Base-by-base conservation (phyloP, 1,139 yeast species). In the Candida tropicalis region DNA sequence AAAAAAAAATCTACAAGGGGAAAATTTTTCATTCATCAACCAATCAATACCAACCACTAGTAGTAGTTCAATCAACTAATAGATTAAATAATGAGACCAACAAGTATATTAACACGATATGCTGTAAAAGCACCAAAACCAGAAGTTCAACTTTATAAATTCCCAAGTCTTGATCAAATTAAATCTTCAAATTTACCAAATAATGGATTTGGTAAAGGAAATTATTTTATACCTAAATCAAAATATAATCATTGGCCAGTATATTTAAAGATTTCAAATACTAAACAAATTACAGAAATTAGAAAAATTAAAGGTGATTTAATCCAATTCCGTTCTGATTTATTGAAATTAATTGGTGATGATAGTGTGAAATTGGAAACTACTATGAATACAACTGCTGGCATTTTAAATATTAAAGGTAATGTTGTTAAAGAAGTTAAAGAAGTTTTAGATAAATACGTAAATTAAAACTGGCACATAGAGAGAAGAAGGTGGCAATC, bases 201-300 rank as follows among this genome's bases (percentile, higher is more conserved):
- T 39, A 62, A 67, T 35, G 63, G 68, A 2, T 78, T 78, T 53
- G 83, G 81, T 8, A 55, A 57, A 17, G 56, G 65, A 7, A 63
- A 62, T 34, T 85, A 85, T 59, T 66, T 59, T 56, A 65, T 85
- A 27, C 63, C 69, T 33, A 81, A 84, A 60, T 73, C 87, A 9
- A 65, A 73, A 20, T 73, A 68, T 43, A 85, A 87, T 5, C 82
- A 83, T 57, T 70, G 87, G 64, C 93, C 93, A 23, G 83, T 86
- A 1, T 86, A 85, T 60, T 70, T 75, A 47, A 84, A 82, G 48
- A 59, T 73, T 45, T 77, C 70, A 65, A 75, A 79, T 44, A 77
- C 82, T 23, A 77, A 76, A 44, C 61, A 66, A 26, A 70, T 71
- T 45, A 85, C 93, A 1, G 88, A 84, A 56, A 71, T 86, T 36